phyloP scores from a whole-genome alignment of 441 rosid genomes.

The Arabidopsis lyrata region DNA sequence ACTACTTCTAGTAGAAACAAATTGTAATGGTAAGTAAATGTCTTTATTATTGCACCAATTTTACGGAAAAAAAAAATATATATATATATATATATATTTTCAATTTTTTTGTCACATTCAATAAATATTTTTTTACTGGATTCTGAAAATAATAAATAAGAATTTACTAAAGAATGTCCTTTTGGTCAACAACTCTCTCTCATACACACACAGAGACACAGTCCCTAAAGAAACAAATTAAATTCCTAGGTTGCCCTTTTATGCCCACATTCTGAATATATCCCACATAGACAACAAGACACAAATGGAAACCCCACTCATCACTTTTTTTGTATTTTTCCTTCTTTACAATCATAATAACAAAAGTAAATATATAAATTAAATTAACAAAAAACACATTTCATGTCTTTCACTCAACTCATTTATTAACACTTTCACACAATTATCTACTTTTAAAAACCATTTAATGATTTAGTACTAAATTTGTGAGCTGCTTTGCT shows the following conservation, averaged over 20 bases:
- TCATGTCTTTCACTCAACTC: slow-evolving; percentile 26
- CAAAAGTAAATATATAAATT: neutral
- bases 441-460: slow-evolving; percentile 30
- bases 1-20: slow-evolving; percentile 5
- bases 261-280: slow-evolving; percentile 51
- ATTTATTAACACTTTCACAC: slow-evolving; percentile 41
- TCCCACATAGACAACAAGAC: slow-evolving; percentile 55
- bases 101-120: neutral
- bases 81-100: neutral
- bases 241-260: slow-evolving; percentile 70
- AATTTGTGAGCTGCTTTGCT: slow-evolving; percentile 22
- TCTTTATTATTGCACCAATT: slow-evolving; percentile 12
- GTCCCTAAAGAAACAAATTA: slow-evolving; percentile 47
- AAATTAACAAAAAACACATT: neutral
- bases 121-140: neutral
- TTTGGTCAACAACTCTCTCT: slow-evolving; percentile 43
- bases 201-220: slow-evolving; percentile 15
- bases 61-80: no score
- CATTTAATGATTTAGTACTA: slow-evolving; percentile 39
- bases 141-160: slow-evolving; percentile 8
- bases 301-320: slow-evolving; percentile 52
- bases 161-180: slow-evolving; percentile 34
- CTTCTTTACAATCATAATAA: neutral
- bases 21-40: slow-evolving; percentile 7
- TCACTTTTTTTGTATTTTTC: slow-evolving; percentile 16